A percentile compares a stretch with the other conserved stretches of the same genome.
phyloP scores from a whole-genome alignment of 495 filamentous ascomycete genomes.

The Margaritispora aquatica region DNA sequence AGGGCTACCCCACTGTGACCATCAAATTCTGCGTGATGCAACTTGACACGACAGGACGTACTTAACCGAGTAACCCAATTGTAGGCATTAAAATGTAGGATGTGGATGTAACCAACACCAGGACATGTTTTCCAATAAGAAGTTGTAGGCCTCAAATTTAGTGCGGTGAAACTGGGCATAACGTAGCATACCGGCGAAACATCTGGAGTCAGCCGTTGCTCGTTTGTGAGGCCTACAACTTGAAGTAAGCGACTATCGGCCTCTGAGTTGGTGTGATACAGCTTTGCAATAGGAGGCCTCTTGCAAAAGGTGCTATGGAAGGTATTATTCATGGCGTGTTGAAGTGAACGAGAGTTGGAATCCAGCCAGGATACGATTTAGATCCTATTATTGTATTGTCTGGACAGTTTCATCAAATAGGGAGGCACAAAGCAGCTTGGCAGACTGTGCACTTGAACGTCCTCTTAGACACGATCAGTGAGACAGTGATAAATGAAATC shows the following conservation, averaged over 20 bases:
- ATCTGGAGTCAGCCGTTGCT: neutral
- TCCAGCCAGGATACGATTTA: neutral
- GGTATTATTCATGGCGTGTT: neutral
- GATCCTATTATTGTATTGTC: neutral
- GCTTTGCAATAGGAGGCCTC: neutral
- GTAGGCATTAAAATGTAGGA: neutral
- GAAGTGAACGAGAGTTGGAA: neutral
- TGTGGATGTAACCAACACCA: neutral
- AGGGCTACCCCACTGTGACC: no score
- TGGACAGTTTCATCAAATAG: neutral
- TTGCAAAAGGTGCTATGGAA: neutral
- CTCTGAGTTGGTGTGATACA: neutral
- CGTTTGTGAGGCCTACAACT: neutral
- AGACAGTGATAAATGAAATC: constrained; percentile 1
- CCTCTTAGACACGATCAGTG: neutral
- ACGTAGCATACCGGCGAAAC: neutral
- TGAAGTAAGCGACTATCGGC: neutral
- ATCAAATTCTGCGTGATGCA: no score
- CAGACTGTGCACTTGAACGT: neutral
- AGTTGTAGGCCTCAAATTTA: constrained; percentile 3
- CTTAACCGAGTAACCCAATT: neutral
- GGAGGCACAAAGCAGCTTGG: neutral
- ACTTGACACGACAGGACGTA: neutral
- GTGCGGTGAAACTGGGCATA: neutral
- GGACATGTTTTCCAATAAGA: neutral